Evolutionary conservation across 2,329 filamentous ascomycete genomes (phyloP).

Genomic region (Trichoderma sp.): DNA sequence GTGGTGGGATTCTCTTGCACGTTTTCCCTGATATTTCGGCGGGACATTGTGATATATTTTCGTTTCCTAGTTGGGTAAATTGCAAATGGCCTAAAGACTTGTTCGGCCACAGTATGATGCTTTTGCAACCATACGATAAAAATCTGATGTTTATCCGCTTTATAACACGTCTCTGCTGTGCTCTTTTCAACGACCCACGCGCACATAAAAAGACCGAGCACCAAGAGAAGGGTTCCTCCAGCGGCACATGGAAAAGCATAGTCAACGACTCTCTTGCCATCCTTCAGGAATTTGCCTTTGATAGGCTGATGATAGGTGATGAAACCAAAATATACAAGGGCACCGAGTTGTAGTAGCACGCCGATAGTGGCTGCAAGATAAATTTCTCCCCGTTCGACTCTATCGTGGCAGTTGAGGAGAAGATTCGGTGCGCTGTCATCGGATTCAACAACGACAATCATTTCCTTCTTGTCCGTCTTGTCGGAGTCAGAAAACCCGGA

Average conservation of each 20-base stretch:
- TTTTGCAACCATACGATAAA: slow-evolving; percentile 35
- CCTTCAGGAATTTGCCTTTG: background rate
- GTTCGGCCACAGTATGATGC: background rate
- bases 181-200: slow-evolving; percentile 36
- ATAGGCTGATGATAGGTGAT: background rate
- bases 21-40: background rate
- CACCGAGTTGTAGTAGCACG: background rate
- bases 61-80: background rate
- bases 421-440: background rate
- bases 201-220: slow-evolving; percentile 34
- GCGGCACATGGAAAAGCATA: slow-evolving; percentile 33
- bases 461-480: background rate
- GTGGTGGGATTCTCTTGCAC: background rate
- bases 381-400: background rate
- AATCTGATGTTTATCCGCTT: background rate
- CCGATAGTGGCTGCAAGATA: background rate
- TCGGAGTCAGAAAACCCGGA: background rate
- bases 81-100: background rate
- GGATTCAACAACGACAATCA: background rate
- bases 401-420: background rate
- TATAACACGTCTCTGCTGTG: slow-evolving; percentile 30
- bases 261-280: background rate
- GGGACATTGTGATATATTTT: background rate
- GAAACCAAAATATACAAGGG: background rate
- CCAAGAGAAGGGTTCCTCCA: slow-evolving; percentile 32